phyloP scores from a whole-genome alignment of 306 rosid genomes.

The Trifolium subterraneum region DNA sequence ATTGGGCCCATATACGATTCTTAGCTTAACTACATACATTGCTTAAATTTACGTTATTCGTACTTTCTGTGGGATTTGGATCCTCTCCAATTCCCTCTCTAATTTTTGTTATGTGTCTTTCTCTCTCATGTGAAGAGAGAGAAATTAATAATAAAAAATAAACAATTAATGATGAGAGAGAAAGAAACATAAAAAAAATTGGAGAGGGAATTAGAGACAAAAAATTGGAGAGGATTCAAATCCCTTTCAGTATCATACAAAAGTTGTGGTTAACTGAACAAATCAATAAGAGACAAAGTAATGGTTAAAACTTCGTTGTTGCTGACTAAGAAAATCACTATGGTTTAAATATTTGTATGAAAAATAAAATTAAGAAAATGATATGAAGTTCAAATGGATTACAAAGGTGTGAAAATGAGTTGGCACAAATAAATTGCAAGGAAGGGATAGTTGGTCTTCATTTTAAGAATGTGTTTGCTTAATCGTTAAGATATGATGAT shows the following conservation, averaged over 20 bases:
- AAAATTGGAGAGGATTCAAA: too few species aligned
- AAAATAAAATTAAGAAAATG: background rate
- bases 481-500: too few species aligned
- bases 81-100: too few species aligned
- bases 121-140: too few species aligned
- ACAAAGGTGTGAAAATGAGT: background rate
- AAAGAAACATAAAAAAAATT: too few species aligned
- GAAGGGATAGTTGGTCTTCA: background rate
- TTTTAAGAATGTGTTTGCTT: background rate
- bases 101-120: too few species aligned
- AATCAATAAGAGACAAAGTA: background rate
- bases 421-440: background rate
- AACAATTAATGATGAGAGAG: too few species aligned
- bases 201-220: too few species aligned
- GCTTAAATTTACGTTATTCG: constrained; percentile 9
- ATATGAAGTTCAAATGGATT: background rate
- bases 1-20: constrained; percentile 11
- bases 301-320: background rate
- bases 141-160: too few species aligned
- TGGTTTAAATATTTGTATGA: background rate
- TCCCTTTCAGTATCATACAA: too few species aligned
- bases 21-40: background rate
- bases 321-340: constrained; percentile 7
- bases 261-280: background rate
- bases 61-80: too few species aligned